Evolutionary conservation across 2,329 filamentous ascomycete genomes (phyloP).

Genomic region (Teratosphaeria nubilosa): DNA sequence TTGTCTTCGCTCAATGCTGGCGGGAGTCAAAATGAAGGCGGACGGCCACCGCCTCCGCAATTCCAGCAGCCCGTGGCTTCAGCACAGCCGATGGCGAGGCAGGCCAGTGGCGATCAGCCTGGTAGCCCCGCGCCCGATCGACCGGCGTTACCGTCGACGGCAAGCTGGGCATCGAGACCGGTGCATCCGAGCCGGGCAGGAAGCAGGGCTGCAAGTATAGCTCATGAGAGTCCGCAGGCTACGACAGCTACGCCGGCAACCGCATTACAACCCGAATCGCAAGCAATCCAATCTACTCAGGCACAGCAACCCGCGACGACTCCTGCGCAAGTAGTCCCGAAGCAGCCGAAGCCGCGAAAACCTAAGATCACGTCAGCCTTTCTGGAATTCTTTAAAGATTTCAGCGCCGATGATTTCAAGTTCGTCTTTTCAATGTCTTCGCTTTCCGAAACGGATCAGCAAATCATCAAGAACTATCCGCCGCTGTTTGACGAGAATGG

Average conservation of each 20-base stretch:
- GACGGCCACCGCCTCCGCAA: constrained; percentile 34
- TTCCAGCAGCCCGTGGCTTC: constrained; percentile 43
- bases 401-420: constrained; percentile 37
- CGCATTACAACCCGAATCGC: constrained; percentile 1
- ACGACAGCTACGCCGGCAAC: constrained; percentile 26
- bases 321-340: constrained; percentile 1
- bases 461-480: constrained; percentile 51
- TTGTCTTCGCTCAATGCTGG: constrained; percentile 89
- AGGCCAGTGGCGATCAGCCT: constrained; percentile 29
- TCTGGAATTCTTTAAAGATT: constrained; percentile 29
- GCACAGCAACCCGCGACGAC: constrained; percentile 2
- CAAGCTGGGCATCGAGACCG: constrained; percentile 77
- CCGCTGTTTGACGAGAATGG: constrained; percentile 75
- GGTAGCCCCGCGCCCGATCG: constrained; percentile 47
- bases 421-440: constrained; percentile 43
- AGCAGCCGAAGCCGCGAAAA: not conserved
- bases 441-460: constrained; percentile 38
- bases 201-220: constrained; percentile 71
- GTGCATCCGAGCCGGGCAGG: constrained; percentile 58
- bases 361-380: constrained; percentile 19
- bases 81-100: constrained; percentile 56
- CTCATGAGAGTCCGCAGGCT: constrained; percentile 69
- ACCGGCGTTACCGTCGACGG: constrained; percentile 84
- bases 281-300: constrained; percentile 7
- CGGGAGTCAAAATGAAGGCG: constrained; percentile 60